Evolutionary conservation across 805 yeast genomes (phyloP), one percentile per base, ranked within the genome.

Genomic region (Zygosaccharomyces rouxii): DNA sequence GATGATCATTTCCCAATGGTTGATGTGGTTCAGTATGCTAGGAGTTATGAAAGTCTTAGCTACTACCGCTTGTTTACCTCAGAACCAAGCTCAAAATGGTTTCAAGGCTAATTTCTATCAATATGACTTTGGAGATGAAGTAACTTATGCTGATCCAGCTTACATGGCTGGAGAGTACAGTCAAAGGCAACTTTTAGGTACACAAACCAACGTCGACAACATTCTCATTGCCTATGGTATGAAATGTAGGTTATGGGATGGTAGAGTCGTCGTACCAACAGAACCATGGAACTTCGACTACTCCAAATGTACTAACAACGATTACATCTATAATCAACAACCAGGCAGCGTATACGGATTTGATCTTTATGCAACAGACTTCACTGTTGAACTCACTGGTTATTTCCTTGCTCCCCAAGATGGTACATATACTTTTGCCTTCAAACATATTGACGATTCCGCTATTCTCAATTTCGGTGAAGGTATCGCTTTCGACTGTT

Each of bases 401-500:
- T 65, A 58, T 42, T 60, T 57, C 51, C 21, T 50, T 16, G 66
- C 73, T 14, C 48, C 54, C 2, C 51, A 42, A 19, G 48, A 64
- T 18, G 74, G 74, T 52, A 44, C 53, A 2, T 70, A 68, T 44
- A 53, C 54, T 1, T 56, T 69, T 33, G 28, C 42, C 5, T 46
- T 68, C 23, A 35, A 39, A 4, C 33, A 35, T 9, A 56, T 61
- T 25, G 73, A 71, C 57, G 72, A 71, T 50, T 56, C 60, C 18
- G 68, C 59, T 11, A 51, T 58, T 53, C 51, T 68, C 10, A 58
- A 59, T 40, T 50, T 69, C 51, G 73, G 70, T 29, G 28, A 46
- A 23, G 55, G 57, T 3, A 56, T 55, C 49, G 73, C 70, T 4
- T 69, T 67, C 31, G 54, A 52, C 11, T 70, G 74, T 55, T 70